Conservation (phyloP, 768 basidiomycete genomes). For the Tricholoma flavovirens region DNA sequence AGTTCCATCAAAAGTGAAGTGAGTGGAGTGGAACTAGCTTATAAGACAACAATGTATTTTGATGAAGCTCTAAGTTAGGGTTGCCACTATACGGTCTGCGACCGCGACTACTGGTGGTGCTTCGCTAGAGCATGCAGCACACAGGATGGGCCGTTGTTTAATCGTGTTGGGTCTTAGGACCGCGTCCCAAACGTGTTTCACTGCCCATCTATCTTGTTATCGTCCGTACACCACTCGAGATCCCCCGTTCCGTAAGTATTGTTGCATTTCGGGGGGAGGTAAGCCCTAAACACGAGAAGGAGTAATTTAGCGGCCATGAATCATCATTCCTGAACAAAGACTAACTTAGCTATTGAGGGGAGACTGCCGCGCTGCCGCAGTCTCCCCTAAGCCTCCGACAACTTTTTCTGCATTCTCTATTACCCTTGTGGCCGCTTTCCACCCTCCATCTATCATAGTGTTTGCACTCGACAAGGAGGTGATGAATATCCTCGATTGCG, state of each 20-base stretch:
- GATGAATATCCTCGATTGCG: not conserved
- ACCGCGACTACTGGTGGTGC: too few species aligned
- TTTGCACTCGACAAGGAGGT: constrained; percentile 3
- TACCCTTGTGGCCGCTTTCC: not conserved
- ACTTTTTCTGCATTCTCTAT: not conserved
- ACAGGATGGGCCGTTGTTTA: too few species aligned
- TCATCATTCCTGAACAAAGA: not conserved
- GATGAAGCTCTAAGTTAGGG: too few species aligned
- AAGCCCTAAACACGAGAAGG: constrained; percentile 1
- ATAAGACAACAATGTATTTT: too few species aligned
- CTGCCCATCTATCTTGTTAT: too few species aligned
- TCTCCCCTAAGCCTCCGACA: not conserved
- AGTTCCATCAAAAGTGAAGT: constrained; percentile 30
- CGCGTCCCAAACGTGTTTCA: too few species aligned
- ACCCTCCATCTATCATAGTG: not conserved
- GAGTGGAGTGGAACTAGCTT: constrained; percentile 16
- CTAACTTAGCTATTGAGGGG: constrained; percentile 2
- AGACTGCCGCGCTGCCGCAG: not conserved
- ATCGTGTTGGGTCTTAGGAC: too few species aligned
- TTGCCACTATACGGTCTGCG: too few species aligned
- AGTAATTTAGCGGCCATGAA: constrained; percentile 3
- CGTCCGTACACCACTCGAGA: too few species aligned
- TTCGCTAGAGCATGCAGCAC: too few species aligned
- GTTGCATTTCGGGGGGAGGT: not conserved
- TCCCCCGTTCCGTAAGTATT: too few species aligned